Base-by-base conservation (phyloP, 2,329 filamentous ascomycete genomes). In the Drechslera avenae region DNA sequence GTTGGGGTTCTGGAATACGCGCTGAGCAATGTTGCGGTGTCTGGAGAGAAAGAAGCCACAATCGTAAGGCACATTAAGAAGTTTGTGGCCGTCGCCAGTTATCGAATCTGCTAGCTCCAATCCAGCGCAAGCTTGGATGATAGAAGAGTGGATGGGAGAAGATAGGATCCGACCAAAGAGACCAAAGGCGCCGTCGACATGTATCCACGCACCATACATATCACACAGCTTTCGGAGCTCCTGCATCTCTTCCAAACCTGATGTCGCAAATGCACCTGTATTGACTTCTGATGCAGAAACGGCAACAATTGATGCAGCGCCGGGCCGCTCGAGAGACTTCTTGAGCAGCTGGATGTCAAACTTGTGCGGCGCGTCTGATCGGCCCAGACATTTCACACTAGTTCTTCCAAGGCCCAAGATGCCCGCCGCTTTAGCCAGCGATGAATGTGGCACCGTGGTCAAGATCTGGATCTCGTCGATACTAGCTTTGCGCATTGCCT, bases 31-130 rank as follows among this genome's bases (percentile, higher is more conserved):
- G 21, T 37, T 49, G 16, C 31, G 51, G 33, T 57, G 83, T 14
- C 85, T 84, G 43, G 86, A 90, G 62, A 96, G 83, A 79, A 96
- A 95, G 73, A 97, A 88, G 35, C 92, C 93, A 64, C 88, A 92
- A 72, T 97, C 93, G 64, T 97, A 97, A 0, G 93, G 92, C 37
- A 96, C 91, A 61, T 97, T 97, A 54, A 97, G 81, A n/a, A 96
- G 76, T 68, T 97, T 97, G 73, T 97, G 93, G 0, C 83, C 89
- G 65, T 97, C 92, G 2, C 89, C 86, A 0, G 90, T 87, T 60
- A 97, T 91, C 42, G 90, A 95, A 68, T 97, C 91, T 3, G 89
- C 91, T 2, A 96, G 78, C 54, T 96, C 87, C 10, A 97, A 72
- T 1, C 89, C 90, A 3, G 82, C 79, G 1, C 75, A 75, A 75